Base-by-base conservation (phyloP, 768 basidiomycete species). In the Lyophyllum decastes region DNA sequence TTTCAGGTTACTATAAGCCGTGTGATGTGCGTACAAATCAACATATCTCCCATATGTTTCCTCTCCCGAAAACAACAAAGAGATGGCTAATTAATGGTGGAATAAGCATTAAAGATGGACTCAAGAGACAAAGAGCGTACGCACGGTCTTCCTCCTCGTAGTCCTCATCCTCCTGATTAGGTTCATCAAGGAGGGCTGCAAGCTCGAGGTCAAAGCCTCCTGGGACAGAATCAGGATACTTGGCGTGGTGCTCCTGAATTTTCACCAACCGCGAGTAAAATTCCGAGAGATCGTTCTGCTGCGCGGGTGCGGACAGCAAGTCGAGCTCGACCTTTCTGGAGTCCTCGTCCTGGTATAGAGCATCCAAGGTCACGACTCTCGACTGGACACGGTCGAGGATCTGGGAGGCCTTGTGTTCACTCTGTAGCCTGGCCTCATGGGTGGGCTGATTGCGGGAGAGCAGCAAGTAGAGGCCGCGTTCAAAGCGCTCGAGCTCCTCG, bases 241-340 rank as follows among this genome's bases (percentile, higher is more conserved):
- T 93, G 76, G 82, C 84, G 82, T 98, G 88, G 83, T 96, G 94
- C 71, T 95, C 94, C 78, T 95, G 93, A 74, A 98, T 87, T 84
- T 92, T 94, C 70, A 86, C 88, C 81, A 98, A 88, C 78, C 97
- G 89, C 72, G 88, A 80, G 78, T 99, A 98, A 78, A 99, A 99
- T 73, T 96, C 94, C 47, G 89, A 87, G 51, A 98, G 81, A 74
- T 98, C 85, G 73, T 85, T 83, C 47, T 82, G 82, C 64, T 83
- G 80, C 4, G 76, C 60, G 16, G 85, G 74, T 11, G 82, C 78
- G 35, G 90, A 88, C 6, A 93, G 73, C 12, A 79, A 63, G 43
- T 87, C 80, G 16, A 86, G 74, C 70, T 94, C 92, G n/a, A 77
- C 73, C 57, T 85, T 87, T 61, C 90, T 80, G 16, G 82, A 79